Base-by-base conservation (phyloP, 202 grass and related monocot genomes). In the Carex arenaria region DNA sequence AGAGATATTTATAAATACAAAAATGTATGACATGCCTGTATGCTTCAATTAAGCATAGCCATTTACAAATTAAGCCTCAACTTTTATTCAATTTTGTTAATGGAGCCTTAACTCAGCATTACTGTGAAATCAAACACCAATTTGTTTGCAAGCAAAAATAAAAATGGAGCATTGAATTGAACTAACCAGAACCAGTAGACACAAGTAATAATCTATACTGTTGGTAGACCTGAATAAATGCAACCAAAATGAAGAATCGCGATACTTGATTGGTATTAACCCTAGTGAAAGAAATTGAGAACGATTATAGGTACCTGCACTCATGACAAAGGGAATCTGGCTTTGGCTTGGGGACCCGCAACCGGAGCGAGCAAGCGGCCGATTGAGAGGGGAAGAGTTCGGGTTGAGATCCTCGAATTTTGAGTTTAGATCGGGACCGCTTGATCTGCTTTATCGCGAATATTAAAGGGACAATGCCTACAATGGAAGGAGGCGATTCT, bases 61-160 rank as follows among this genome's bases (percentile, higher is more conserved):
- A n/a, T n/a, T n/a, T n/a, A n/a, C n/a, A n/a, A 55, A 77, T 12
- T 32, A 77, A 77, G 22, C 72, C 72, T 77, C 34, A 69, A 40
- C 6, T 10, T n/a, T 42, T 68, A 38, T 68, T 68, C 15, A n/a
- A 42, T 38, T 66, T 42, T 10, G 18, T 12, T 42, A 42, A 68
- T 68, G 3, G 66, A 68, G 6, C 14, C 15, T 40, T 42, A 69
- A 31, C 8, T n/a, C 15, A 10, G 1, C 13, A 36, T 76, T 34
- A 32, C 72, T 9, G 51, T 55, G 49, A 34, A 57, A 76, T 32
- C 10, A 55, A 54, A 76, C 13, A 28, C 72, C 51, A 52, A 73
- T 10, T n/a, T 22, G 56, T 53, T 56, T 34, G 5, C 23, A 30
- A 56, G 12, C 0, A 54, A 56, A 47, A 76, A 32, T 12, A 55